Conservation (phyloP, 2,329 filamentous ascomycete genomes). For the Lasiodiplodia citricola region DNA sequence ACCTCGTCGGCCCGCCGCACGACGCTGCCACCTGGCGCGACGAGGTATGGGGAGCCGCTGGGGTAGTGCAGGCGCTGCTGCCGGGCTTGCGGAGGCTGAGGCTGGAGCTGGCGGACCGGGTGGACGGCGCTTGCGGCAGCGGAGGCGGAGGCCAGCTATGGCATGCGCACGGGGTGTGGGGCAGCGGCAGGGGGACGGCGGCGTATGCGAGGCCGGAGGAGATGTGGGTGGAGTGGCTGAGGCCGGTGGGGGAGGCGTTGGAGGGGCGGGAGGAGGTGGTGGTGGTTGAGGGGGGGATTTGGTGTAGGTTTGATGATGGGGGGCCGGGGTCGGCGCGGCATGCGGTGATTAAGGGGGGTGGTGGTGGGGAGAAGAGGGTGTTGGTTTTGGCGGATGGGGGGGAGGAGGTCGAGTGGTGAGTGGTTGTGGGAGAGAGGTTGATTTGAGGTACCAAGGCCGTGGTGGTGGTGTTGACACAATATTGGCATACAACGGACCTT, state of each 20-base stretch:
- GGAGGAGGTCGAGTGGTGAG: conserved; percentile 18
- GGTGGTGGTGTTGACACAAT: too few relatives aligned
- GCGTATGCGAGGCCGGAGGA: neutral
- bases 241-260: neutral
- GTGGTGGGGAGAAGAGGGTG: neutral
- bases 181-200: neutral
- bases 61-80: neutral
- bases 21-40: too few relatives aligned
- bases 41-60: too few relatives aligned
- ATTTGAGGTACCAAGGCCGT: too few relatives aligned
- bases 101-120: neutral
- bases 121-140: neutral
- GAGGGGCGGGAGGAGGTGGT: neutral
- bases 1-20: too few relatives aligned
- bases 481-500: too few relatives aligned
- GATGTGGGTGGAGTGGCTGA: neutral
- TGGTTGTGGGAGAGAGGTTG: too few relatives aligned
- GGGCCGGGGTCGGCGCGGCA: neutral
- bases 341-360: neutral
- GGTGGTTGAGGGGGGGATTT: neutral
- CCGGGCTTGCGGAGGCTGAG: neutral
- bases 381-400: neutral
- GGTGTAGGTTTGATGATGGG: neutral
- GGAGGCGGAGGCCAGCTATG: too few relatives aligned
- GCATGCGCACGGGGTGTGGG: too few relatives aligned